phyloP scores from a whole-genome alignment of 306 rosid species.

The Adenanthera pavonina region DNA sequence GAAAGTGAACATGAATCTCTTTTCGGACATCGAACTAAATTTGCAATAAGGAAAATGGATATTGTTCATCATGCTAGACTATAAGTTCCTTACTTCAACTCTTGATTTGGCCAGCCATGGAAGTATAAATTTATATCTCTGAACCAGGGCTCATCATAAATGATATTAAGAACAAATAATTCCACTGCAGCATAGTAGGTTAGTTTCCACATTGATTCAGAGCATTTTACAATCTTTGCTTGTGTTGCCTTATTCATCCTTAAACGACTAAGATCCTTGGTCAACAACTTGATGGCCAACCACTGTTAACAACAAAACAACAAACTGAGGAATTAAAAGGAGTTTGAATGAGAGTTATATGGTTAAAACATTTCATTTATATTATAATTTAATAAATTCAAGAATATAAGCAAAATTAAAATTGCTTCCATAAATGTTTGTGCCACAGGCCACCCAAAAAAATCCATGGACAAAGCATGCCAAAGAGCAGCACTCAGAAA shows the following conservation, averaged over 20 bases:
- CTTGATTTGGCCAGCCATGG: slow-evolving; percentile 91
- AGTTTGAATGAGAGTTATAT: not conserved
- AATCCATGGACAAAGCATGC: slow-evolving; percentile 24
- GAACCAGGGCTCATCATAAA: slow-evolving; percentile 81
- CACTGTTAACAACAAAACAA: slow-evolving; percentile 56
- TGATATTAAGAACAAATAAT: slow-evolving; percentile 64
- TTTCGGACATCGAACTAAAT: slow-evolving; percentile 20
- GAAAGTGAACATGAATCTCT: slow-evolving; percentile 16
- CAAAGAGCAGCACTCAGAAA: slow-evolving; percentile 32
- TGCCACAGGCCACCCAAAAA: slow-evolving; percentile 28
- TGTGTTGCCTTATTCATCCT: slow-evolving; percentile 67
- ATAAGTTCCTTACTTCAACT: slow-evolving; percentile 70
- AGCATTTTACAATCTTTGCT: slow-evolving; percentile 79
- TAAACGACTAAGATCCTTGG: slow-evolving; percentile 57
- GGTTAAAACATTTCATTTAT: not conserved
- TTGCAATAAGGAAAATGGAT: slow-evolving; percentile 12
- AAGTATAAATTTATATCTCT: slow-evolving; percentile 66
- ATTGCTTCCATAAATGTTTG: slow-evolving; percentile 28
- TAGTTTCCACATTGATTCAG: slow-evolving; percentile 97
- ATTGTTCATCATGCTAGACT: slow-evolving; percentile 25
- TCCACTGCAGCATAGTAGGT: slow-evolving; percentile 80
- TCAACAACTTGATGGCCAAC: slow-evolving; percentile 66
- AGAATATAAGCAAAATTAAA: slow-evolving; percentile 6
- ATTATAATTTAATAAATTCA: slow-evolving; percentile 21
- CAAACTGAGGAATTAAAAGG: slow-evolving; percentile 12